Evolutionary conservation across 306 rosid genomes (phyloP), one percentile per base, ranked within the genome.

Genomic region (Parietaria judaica): DNA sequence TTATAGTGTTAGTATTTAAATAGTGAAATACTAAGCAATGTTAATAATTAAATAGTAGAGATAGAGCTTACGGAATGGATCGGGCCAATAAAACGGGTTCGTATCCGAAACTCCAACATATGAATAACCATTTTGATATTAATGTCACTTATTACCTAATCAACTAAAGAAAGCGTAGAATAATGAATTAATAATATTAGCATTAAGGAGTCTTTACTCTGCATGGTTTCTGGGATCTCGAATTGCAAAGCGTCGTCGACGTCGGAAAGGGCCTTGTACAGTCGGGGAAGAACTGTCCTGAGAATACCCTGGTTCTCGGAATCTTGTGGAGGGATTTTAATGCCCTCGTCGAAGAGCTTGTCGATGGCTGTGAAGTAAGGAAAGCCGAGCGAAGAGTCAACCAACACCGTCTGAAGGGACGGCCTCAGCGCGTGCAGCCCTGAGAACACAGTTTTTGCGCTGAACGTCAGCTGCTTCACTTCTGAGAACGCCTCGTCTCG

Each of bases 401-500:
- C 44, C 4, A 78, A 47, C 41, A 51, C 57, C 5, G 72, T 61
- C 39, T 71, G 74, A 4, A 80, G 15, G n/a, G 76, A 67, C 23
- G 78, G 76, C 6, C 65, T 15, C 50, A 78, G 4, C 23, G 81
- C 71, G 44, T 48, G 72, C 11, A 80, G 3, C 10, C 71, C 86
- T 13, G 74, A 65, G 13, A 72, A 62, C n/a, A 66, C 3, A 1
- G 84, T 56, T 4, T 80, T 78, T 5, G 72, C 38, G 16, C 65
- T 37, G 78, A 78, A 84, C 11, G 70, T 58, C 70, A 74, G 36
- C 14, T 55, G 63, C 59, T 84, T 84, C 57, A 17, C 65, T 38
- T 75, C 78, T 10, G 70, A 64, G 55, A 84, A 84, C 31, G 73
- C 72, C 47, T 84, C 89, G 7, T 84, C 89, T 0, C 89, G 72